Base-by-base conservation (phyloP, 2,329 filamentous ascomycete species). In the Alternaria gaisen region DNA sequence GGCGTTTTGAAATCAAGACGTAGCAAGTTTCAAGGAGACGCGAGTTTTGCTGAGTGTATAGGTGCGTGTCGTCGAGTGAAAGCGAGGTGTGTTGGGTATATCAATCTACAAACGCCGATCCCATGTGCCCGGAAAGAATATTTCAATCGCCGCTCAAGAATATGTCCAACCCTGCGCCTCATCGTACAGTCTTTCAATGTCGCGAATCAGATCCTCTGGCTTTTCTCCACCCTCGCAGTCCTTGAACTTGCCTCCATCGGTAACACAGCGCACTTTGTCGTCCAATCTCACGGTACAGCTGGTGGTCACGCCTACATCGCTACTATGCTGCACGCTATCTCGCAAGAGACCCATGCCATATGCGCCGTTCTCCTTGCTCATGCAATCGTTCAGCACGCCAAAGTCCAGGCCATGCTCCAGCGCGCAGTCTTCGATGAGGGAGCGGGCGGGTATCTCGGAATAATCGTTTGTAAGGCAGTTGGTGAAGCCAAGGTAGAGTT, bases 381-480 rank as follows among this genome's bases (percentile, higher is more conserved):
- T 90, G 77, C 95, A 99, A 20, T 90, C 84, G 77, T 98, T 96
- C 56, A 99, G 80, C 65, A 87, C 84, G 26, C 88, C 85, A 76
- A 97, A 93, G 72, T 95, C 90, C 50, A 98, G 89, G 28, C 92
- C 93, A 74, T 97, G 92, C 80, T 98, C 93, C 52, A 97, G 83
- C 3, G 95, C 93, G 77, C 95, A 99, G 75, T 93, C 89, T 76
- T 96, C 86, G 41, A 97, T 86, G 18, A 97, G 85, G n/a, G 85
- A 84, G 52, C 90, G 87, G 34, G 91, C 84, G 2, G 95, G 94
- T 34, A 99, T 97, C 8, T 88, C 80, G 22, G 83, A 56, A 79
- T 94, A 99, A 63, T 93, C 87, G 64, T 85, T 86, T 22, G 90
- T 89, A 58, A 99, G 81, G 81, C 95, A 99, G 86, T 96, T 95